Evolutionary conservation across 305 asterid species (phyloP).

Genomic region (Fraxinus xanthoxyloides): DNA sequence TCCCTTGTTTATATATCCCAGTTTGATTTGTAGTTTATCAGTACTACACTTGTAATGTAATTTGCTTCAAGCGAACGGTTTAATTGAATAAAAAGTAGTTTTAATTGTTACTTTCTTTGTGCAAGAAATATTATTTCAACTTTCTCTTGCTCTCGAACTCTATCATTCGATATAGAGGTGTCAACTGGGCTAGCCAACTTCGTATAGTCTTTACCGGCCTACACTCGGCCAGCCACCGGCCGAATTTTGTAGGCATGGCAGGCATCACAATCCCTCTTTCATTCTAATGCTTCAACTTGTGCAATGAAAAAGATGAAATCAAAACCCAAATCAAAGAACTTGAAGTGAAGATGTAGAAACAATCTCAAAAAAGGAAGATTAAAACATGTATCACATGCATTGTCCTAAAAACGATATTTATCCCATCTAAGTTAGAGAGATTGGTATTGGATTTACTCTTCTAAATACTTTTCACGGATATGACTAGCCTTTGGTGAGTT

Average conservation of each 20-base stretch:
- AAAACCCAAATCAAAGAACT: neutral
- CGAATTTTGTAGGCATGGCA: no score
- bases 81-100: neutral
- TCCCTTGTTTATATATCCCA: neutral
- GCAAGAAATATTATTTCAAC: neutral
- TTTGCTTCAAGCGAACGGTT: neutral
- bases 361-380: no score
- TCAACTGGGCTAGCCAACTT: neutral
- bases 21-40: neutral
- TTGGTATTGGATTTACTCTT: no score
- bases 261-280: no score
- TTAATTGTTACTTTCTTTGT: neutral
- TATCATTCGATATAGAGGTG: neutral
- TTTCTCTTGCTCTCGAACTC: neutral
- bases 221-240: neutral
- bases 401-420: no score
- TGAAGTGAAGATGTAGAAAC: neutral
- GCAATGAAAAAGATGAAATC: neutral
- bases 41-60: neutral
- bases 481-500: no score
- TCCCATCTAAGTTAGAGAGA: no score
- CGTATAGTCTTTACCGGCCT: neutral
- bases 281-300: no score
- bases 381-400: neutral
- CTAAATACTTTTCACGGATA: no score